Conservation (phyloP, 2,329 filamentous ascomycete genomes). For the Penicillium sp. region DNA sequence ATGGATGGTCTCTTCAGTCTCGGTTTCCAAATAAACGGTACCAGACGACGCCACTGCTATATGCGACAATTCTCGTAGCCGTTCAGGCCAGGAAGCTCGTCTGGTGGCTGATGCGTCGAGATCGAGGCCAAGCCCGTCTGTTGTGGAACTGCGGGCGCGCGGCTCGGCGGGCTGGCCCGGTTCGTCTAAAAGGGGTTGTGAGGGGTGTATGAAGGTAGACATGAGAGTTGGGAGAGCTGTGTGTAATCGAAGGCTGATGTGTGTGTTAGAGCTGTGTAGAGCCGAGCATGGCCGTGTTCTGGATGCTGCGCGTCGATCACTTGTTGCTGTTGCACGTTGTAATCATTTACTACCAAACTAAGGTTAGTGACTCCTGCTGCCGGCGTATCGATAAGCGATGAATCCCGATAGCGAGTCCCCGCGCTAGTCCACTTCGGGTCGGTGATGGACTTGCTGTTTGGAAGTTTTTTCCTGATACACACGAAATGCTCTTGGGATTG, state of each 20-base stretch:
- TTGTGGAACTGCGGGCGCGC: constrained; percentile 25
- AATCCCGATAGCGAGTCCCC: constrained; percentile 14
- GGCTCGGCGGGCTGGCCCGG: constrained; percentile 35
- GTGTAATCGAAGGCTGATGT: neutral
- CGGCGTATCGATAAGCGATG: constrained; percentile 23
- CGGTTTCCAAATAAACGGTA: constrained; percentile 1
- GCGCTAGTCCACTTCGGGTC: constrained; percentile 17
- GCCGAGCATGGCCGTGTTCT: neutral
- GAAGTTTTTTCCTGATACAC: neutral
- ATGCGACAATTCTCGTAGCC: constrained; percentile 39
- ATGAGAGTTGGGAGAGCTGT: neutral
- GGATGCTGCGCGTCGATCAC: neutral
- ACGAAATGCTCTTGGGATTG: neutral
- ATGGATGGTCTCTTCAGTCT: constrained; percentile 32
- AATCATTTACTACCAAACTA: neutral
- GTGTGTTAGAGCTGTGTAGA: neutral
- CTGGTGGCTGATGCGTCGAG: neutral
- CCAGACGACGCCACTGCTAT: constrained; percentile 29
- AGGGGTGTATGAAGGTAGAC: neutral
- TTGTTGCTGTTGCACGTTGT: neutral
- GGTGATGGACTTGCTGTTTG: neutral
- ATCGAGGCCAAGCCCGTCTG: constrained; percentile 11
- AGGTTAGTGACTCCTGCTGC: neutral
- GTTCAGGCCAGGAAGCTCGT: constrained; percentile 21
- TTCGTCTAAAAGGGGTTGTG: neutral